phyloP scores from a whole-genome alignment of 2,329 filamentous ascomycete genomes.

The Exutisphaerella laricina region DNA sequence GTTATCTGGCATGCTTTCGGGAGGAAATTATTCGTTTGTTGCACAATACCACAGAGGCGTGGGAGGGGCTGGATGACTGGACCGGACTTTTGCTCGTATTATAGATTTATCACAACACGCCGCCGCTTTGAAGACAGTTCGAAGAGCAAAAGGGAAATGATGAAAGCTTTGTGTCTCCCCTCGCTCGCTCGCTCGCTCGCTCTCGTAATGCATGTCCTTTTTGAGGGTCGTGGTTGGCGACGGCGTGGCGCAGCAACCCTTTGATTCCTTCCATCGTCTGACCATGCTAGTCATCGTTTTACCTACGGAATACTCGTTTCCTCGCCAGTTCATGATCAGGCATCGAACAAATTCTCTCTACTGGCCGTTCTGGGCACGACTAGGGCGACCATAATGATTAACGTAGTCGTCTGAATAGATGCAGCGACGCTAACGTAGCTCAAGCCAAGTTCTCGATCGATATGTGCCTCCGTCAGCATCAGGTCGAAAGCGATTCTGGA shows the following conservation, averaged over 20 bases:
- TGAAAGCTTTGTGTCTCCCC: too few relatives aligned
- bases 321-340: conserved; percentile 35
- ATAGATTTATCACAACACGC: conserved; percentile 47
- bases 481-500: conserved; percentile 33
- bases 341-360: conserved; percentile 39
- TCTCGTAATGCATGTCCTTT: background rate
- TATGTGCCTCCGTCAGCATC: conserved; percentile 43
- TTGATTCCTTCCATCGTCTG: conserved; percentile 14
- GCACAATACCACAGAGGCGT: background rate
- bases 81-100: conserved; percentile 47
- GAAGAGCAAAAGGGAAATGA: conserved; percentile 35
- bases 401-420: too few relatives aligned
- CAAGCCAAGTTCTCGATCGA: conserved; percentile 38
- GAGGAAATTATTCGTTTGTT: background rate
- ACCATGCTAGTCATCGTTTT: too few relatives aligned
- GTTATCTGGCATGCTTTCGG: background rate
- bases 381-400: conserved; percentile 22
- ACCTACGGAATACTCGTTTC: too few relatives aligned
- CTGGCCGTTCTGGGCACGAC: conserved; percentile 25
- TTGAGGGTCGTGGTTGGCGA: conserved; percentile 40
- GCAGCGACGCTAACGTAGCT: conserved; percentile 20
- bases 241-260: conserved; percentile 43
- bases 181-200: too few relatives aligned
- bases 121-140: conserved; percentile 37
- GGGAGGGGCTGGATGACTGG: conserved; percentile 46